Evolutionary conservation across 2,329 filamentous ascomycete species (phyloP).

Genomic region (Aureobasidium sp.): DNA sequence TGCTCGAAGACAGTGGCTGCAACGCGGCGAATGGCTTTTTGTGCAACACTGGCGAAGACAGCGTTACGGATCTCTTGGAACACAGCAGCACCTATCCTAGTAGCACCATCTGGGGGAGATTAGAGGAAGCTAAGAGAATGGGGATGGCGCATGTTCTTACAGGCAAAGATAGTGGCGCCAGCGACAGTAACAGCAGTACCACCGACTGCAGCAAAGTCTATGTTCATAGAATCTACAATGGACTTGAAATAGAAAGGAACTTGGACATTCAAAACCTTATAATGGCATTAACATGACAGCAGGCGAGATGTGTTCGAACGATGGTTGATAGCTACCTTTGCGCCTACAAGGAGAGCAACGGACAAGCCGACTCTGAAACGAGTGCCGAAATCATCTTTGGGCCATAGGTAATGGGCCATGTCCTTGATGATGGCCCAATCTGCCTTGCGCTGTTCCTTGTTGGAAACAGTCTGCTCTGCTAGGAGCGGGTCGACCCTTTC

Average conservation of each 20-base stretch:
- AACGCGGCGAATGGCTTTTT: slow-evolving; percentile 89
- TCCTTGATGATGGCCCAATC: slow-evolving; percentile 99
- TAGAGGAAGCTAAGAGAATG: neutral
- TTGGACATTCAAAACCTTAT: slow-evolving; percentile 76
- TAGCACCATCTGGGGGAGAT: slow-evolving; percentile 58
- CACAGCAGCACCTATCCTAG: slow-evolving; percentile 77
- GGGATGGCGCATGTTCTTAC: slow-evolving; percentile 32
- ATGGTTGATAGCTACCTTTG: slow-evolving; percentile 53
- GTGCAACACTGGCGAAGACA: slow-evolving; percentile 91
- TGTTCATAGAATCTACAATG: slow-evolving; percentile 96
- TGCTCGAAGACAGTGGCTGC: slow-evolving; percentile 91
- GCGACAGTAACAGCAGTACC: slow-evolving; percentile 84
- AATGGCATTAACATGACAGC: slow-evolving; percentile 27
- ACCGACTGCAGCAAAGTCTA: slow-evolving; percentile 80
- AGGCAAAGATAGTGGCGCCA: slow-evolving; percentile 86
- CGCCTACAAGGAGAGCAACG: slow-evolving; percentile 74
- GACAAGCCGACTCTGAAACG: slow-evolving; percentile 79
- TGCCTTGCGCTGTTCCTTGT: slow-evolving; percentile 85
- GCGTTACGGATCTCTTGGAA: slow-evolving; percentile 95
- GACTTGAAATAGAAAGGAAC: slow-evolving; percentile 98
- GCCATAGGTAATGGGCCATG: slow-evolving; percentile 95
- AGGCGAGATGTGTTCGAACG: slow-evolving; percentile 1
- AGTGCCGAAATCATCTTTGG: slow-evolving; percentile 73
- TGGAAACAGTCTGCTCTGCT: slow-evolving; percentile 55
- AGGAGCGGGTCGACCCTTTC: slow-evolving; percentile 44